These are phyloP conservation scores for Beta macrorhiza DNA, from an alignment of 179 eudicot species.

Conservation along the genomic window DNA sequence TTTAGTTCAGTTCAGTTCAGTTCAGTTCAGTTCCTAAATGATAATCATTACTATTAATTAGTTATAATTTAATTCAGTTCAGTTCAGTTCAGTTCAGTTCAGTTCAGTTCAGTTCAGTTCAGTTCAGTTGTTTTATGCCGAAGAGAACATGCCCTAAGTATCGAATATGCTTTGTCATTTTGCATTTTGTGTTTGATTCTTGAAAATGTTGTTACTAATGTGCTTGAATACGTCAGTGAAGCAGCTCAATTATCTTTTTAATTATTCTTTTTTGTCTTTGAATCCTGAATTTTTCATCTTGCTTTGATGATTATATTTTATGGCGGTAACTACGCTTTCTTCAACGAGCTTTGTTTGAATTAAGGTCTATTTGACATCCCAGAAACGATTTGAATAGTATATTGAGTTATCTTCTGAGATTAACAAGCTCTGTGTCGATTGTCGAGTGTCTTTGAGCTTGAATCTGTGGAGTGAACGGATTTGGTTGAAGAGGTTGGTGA, in stretches of 20 bases:
- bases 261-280: not conserved
- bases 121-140: too few species aligned
- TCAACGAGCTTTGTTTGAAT: not conserved
- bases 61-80: too few species aligned
- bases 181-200: conserved; percentile 12
- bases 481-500: not conserved
- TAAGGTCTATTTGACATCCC: not conserved
- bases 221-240: not conserved
- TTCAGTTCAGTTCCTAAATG: too few species aligned
- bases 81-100: too few species aligned
- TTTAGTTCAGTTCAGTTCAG: too few species aligned
- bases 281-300: not conserved
- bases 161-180: conserved; percentile 15
- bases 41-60: too few species aligned
- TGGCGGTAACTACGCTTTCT: not conserved
- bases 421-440: not conserved
- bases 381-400: not conserved
- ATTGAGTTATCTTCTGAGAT: not conserved
- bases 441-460: not conserved
- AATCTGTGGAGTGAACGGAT: not conserved
- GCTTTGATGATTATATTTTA: conserved; percentile 1
- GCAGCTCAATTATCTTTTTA: not conserved
- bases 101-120: too few species aligned
- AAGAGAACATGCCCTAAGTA: too few species aligned
- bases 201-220: conserved; percentile 2